A percentile compares a stretch with the other conserved stretches of the same genome.
Conservation (phyloP, 495 filamentous ascomycete genomes). For the Aspergillus nidulans region DNA sequence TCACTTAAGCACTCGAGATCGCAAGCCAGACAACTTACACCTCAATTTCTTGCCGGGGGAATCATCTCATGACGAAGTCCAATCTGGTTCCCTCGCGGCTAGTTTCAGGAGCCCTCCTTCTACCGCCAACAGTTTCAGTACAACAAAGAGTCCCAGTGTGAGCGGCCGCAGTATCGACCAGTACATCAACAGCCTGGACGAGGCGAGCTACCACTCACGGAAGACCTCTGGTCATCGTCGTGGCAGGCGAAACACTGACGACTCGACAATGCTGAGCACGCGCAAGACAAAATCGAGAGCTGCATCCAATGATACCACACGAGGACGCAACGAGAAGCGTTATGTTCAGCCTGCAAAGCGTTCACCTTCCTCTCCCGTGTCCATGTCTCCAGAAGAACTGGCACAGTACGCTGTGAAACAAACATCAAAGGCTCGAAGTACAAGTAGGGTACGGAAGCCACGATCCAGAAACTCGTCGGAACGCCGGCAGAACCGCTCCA, state of each 20-base stretch:
- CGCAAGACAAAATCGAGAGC: slow-evolving; percentile 51
- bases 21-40: slow-evolving; percentile 79
- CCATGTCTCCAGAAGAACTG: slow-evolving; percentile 85
- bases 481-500: slow-evolving; percentile 34
- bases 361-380: slow-evolving; percentile 83
- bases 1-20: slow-evolving; percentile 69
- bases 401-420: slow-evolving; percentile 49
- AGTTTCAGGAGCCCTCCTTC: slow-evolving; percentile 46
- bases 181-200: slow-evolving; percentile 82
- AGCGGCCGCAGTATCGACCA: slow-evolving; percentile 70
- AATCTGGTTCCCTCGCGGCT: slow-evolving; percentile 21
- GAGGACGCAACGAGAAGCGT: slow-evolving; percentile 59
- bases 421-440: slow-evolving; percentile 35
- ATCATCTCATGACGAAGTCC: slow-evolving; percentile 17
- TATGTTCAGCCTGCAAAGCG: slow-evolving; percentile 79
- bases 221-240: slow-evolving; percentile 53
- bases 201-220: slow-evolving; percentile 60
- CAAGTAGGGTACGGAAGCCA: slow-evolving; percentile 34
- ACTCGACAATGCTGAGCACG: slow-evolving; percentile 43
- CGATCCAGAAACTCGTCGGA: slow-evolving; percentile 31
- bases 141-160: slow-evolving; percentile 48
- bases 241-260: slow-evolving; percentile 48
- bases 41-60: slow-evolving; percentile 63
- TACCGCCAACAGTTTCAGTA: slow-evolving; percentile 44
- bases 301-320: slow-evolving; percentile 62